Percentiles rank a stretch among this genome's conserved stretches.
Evolutionary conservation across 2,329 filamentous ascomycete species (phyloP).

Genomic region (Trichoderma breve): DNA sequence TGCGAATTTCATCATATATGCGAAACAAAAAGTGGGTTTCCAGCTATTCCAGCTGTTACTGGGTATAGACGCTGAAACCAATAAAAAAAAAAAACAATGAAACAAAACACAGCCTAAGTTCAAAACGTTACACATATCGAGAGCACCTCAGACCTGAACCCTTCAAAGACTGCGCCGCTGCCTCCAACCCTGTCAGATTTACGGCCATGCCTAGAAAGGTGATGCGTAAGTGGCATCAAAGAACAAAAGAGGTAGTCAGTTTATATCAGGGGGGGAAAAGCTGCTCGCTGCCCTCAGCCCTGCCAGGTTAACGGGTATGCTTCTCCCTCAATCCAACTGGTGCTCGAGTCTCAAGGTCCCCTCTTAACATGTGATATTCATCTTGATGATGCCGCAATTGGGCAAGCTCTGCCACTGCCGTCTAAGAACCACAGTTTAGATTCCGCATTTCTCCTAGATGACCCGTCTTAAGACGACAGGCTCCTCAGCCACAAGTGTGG

Average conservation of each 20-base stretch:
- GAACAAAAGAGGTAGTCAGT: too few species aligned
- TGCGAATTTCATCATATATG: background rate
- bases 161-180: background rate
- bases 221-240: too few species aligned
- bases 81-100: background rate
- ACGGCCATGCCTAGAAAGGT: background rate
- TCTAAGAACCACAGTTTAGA: background rate
- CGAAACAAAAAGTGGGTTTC: background rate
- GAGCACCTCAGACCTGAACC: background rate
- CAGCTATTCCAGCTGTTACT: background rate
- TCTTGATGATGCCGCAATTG: background rate
- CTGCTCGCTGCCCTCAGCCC: background rate
- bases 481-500: background rate
- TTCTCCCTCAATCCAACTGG: background rate
- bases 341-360: background rate
- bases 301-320: background rate
- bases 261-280: too few species aligned
- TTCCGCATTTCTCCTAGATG: background rate
- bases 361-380: background rate
- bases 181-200: background rate
- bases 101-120: background rate
- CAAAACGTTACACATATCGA: background rate
- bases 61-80: background rate
- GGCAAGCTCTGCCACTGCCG: background rate
- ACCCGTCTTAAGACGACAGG: background rate